Evolutionary conservation across 1,284 basidiomycete species (phyloP), one percentile per base, ranked within the genome.

Genomic region (Cryptococcus floricola): DNA sequence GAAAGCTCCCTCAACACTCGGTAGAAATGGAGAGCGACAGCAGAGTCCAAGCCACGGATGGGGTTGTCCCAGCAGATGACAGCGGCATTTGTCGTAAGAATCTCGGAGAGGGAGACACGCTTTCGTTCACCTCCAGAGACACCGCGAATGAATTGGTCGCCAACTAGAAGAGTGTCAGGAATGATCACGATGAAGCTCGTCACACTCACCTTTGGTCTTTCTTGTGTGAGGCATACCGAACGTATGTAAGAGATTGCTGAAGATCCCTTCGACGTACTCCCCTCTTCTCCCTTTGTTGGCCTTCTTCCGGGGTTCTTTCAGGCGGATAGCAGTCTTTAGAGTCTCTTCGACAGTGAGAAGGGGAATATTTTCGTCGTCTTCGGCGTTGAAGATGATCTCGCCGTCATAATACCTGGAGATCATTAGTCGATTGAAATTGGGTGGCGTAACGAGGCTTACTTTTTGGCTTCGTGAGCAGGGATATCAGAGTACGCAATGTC

Each of bases 31-130:
- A 91, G 79, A 0, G 89, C 88, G 27, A 88, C 91, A 14, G 85
- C 85, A 1, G 89, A 87, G 63, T 92, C 89, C 48, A 93, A 80
- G 50, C 90, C 90, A 47, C 89, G 82, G 1, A 88, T 89, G 0
- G 87, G 87, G 64, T 88, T 60, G 38, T 60, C 58, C 59, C 59
- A 65, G 34, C 52, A 60, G 18, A 25, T 44, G 28, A 60, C 53
- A 13, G 48, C 19, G 3, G 54, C 51, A 37, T 56, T 42, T 16
- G 48, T 37, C 2, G 54, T 50, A 16, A 42, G 41, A n/a, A 42
- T 23, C 16, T 42, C 41, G n/a, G 41, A n/a, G 3, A 60, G 38
- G 6, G 59, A 50, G 23, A 60, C 52, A 8, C 55, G 53, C 47
- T 51, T 50, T 16, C 56, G 39, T 34, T 42, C 41, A 42, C 60